These are phyloP conservation scores for Tillandsia fasciculata DNA, from an alignment of 176 grass and related monocot species.

Conservation along the genomic window DNA sequence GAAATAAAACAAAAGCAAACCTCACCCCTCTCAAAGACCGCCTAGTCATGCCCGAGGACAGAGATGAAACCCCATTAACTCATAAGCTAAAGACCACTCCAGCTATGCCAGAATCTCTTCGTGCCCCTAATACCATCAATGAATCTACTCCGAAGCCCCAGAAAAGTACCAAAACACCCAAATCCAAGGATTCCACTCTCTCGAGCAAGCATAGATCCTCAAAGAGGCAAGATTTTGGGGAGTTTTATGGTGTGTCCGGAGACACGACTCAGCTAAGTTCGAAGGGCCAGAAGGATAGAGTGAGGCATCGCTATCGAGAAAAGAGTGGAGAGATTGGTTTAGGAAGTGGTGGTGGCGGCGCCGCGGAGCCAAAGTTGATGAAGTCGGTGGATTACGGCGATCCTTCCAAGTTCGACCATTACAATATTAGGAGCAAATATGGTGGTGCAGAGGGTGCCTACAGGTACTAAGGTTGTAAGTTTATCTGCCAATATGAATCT, in stretches of 20 bases:
- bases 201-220: conserved; percentile 78
- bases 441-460: conserved; percentile 39
- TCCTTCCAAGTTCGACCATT: conserved; percentile 55
- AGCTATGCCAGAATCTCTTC: conserved; percentile 44
- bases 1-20: conserved; percentile 35
- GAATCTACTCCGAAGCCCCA: conserved; percentile 43
- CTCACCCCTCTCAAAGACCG: conserved; percentile 65
- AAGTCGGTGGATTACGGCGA: conserved; percentile 44
- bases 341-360: conserved; percentile 19
- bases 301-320: conserved; percentile 63
- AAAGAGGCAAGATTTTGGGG: conserved; percentile 68
- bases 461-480: conserved; percentile 46
- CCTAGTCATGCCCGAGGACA: conserved; percentile 64
- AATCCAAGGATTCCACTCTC: conserved; percentile 72
- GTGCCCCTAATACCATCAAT: conserved; percentile 25
- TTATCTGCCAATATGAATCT: not conserved
- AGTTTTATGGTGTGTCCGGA: conserved; percentile 43
- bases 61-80: conserved; percentile 20
- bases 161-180: conserved; percentile 56
- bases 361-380: conserved; percentile 35
- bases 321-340: conserved; percentile 53
- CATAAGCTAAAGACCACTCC: conserved; percentile 58
- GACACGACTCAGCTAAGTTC: conserved; percentile 35
- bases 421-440: conserved; percentile 69
- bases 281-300: conserved; percentile 69